These are phyloP conservation scores for Actinomucor elegans DNA, from an alignment of 371 early-diverging fungal species.

Conservation along the genomic window DNA sequence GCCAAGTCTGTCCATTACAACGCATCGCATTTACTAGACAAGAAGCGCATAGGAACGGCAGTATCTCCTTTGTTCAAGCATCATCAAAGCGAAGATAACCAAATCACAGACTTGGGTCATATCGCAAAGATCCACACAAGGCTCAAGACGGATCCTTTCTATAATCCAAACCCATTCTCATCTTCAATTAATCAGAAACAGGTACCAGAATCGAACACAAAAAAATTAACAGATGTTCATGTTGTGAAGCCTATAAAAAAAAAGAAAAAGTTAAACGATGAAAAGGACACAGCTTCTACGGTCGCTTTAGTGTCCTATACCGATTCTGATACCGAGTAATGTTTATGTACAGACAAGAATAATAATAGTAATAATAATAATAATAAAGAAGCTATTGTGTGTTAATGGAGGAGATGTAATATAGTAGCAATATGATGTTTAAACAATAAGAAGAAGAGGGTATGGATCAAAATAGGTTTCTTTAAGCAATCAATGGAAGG, in stretches of 20 bases:
- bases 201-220: neutral
- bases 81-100: neutral
- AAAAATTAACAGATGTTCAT: conserved; percentile 1
- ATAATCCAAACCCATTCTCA: conserved; percentile 19
- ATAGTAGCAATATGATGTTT: no score
- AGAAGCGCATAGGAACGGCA: conserved; percentile 33
- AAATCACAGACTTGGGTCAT: conserved; percentile 16
- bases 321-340: conserved; percentile 17
- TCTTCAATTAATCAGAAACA: neutral
- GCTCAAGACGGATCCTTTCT: conserved; percentile 55
- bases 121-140: conserved; percentile 36
- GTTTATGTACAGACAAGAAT: neutral
- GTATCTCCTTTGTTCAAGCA: conserved; percentile 37
- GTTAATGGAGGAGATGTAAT: no score
- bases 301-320: conserved; percentile 11
- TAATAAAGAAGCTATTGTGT: no score
- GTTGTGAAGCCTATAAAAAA: conserved; percentile 3
- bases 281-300: neutral
- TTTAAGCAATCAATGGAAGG: conserved; percentile 7
- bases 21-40: conserved; percentile 24
- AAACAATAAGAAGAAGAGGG: neutral
- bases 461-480: neutral
- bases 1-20: conserved; percentile 46
- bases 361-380: no score
- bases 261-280: neutral